Base-by-base conservation (phyloP, 768 basidiomycete genomes). In the Naganishia friedmannii region DNA sequence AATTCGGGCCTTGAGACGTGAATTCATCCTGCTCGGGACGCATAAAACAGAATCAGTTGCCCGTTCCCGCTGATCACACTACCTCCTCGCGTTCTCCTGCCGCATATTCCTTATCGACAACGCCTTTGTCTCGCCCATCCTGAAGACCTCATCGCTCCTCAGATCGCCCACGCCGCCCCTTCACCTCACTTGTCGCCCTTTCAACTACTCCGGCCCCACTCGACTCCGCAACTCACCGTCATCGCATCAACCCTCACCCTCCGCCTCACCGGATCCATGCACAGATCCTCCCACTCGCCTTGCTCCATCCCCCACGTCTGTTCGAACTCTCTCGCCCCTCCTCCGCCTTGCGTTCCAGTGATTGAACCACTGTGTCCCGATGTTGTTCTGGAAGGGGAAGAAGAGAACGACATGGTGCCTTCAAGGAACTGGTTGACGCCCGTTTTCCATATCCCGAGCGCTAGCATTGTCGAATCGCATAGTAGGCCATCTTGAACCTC, bases 391-490 rank as follows among this genome's bases (percentile, higher is more conserved):
- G 42, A 42, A 42, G 42, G 15, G 2, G 42, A 8, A 42, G 42
- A 17, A 2, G 15, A 42, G 2, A 13, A 42, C 42, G 42, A 10
- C 42, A 13, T 42, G 9, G 9, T 17, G 42, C 42, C 34, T 29
- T 63, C 60, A 15, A 63, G 39, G 6, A 37, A n/a, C 42, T 42
- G 39, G 12, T 42, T 17, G 15, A 63, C 23, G 23, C 60, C 60
- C 29, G 28, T 23, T 23, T 55, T 55, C 68, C 68, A 69, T 1
- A 45, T 31, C 8, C 19, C 45, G 26, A 69, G 28, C 28, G 37
- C 68, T 19, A 42, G 26, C 68, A 69, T 60, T 2, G 68, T 69
- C 1, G 56, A 58, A 60, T 69, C 68, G 39, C 68, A 69, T 12
- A 69, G 28, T 42, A 69, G 28, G 1, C 68, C 68, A 34, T 69